Evolutionary conservation across 1,284 basidiomycete genomes (phyloP), one percentile per base, ranked within the genome.

Genomic region (Trichosporon sp.): DNA sequence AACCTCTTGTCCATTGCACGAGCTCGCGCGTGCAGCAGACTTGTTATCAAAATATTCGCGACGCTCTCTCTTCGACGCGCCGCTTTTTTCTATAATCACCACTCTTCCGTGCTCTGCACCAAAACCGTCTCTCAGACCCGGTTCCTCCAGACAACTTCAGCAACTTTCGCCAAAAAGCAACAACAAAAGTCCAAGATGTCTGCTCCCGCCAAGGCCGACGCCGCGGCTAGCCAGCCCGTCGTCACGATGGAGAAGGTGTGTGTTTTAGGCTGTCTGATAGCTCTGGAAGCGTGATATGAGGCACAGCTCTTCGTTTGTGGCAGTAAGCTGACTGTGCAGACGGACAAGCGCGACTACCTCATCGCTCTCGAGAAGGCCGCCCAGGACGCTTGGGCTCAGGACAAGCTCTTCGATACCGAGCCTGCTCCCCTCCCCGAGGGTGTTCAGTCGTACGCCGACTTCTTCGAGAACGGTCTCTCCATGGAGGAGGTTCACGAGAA

Each of bases 331-430:
- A 78, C 67, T 26, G 48, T 38, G 64, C 81, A 95, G 92, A 98
- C 96, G 38, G 91, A 89, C 78, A 98, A 98, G 85, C 90, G 96
- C 80, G 96, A 98, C 85, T 87, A 91, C 79, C 86, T 98, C 69
- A 91, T 89, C 79, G 87, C 88, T 59, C 86, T 98, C 71, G 96
- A 98, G 85, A 89, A 90, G 79, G 88, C 90, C 82, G 94, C 93
- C 77, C 96, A 98, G 84, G 83, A 88, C 73, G 86, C 87, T 78
- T 98, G 96, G 97, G 86, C 86, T 71, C 78, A 81, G 21, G 76
- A 81, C 67, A 80, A 85, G 54, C 73, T 85, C 69, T 99, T 99
- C 82, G 91, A 98, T 83, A 88, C 92, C 80, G 87, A 92, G 78
- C 91, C 94, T 46, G 95, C 96, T 1, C 85, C 90, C 56, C 84